phyloP scores from a whole-genome alignment of 2,329 filamentous ascomycete species.

The Exophiala spinifera region DNA sequence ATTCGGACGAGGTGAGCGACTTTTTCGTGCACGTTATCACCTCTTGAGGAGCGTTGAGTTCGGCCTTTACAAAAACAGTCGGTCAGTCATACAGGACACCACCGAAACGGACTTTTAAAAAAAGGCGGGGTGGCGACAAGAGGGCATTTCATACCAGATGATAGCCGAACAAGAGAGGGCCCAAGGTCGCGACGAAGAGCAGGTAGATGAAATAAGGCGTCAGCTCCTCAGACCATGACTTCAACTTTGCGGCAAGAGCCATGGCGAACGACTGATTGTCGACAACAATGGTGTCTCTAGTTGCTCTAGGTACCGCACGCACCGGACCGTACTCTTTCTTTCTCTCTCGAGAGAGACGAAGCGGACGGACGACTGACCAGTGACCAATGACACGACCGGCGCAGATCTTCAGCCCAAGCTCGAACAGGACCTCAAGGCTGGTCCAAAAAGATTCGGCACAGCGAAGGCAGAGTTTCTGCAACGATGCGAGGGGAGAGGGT shows the following conservation, averaged over 20 bases:
- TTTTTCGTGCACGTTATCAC: conserved; percentile 80
- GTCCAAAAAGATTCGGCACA: neutral
- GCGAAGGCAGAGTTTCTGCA: too few species aligned
- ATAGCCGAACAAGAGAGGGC: conserved; percentile 90
- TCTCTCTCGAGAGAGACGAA: too few species aligned
- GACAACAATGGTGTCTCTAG: too few species aligned
- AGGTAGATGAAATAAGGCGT: conserved; percentile 70
- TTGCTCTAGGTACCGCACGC: too few species aligned
- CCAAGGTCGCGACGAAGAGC: conserved; percentile 73
- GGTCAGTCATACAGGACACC: too few species aligned
- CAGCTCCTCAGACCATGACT: conserved; percentile 20
- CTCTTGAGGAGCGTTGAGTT: conserved; percentile 92
- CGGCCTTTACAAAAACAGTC: conserved; percentile 58
- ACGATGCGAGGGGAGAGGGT: too few species aligned
- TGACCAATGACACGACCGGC: neutral
- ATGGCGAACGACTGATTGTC: conserved; percentile 5
- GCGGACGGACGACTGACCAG: too few species aligned
- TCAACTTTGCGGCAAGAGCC: conserved; percentile 18
- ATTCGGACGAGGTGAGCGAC: conserved; percentile 49
- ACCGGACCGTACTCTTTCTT: too few species aligned
- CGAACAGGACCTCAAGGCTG: neutral
- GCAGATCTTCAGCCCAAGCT: too few species aligned
- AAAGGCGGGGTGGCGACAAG: neutral
- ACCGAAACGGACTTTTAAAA: neutral
- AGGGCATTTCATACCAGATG: conserved; percentile 65